Evolutionary conservation across 1,284 basidiomycete genomes (phyloP).

Genomic region (Wolfiporia cocos): DNA sequence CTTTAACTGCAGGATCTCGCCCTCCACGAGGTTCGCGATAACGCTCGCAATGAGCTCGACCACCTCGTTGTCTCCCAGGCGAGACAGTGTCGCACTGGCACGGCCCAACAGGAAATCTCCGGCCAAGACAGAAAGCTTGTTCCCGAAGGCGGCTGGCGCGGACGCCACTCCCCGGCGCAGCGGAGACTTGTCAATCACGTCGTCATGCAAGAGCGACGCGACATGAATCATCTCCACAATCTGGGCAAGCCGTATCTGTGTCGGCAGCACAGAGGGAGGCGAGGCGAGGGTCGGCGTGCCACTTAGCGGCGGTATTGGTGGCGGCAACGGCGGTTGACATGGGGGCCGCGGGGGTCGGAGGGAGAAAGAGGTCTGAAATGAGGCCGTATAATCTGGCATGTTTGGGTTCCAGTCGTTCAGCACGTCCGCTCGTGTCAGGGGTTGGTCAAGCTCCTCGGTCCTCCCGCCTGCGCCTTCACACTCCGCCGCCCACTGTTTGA

Average conservation of each 20-base stretch:
- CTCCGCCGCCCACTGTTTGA: slow-evolving; percentile 41
- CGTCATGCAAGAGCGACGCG: slow-evolving; percentile 93
- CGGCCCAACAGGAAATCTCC: slow-evolving; percentile 96
- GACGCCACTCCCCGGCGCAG: slow-evolving; percentile 80
- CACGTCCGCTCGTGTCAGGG: slow-evolving; percentile 67
- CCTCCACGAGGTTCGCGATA: slow-evolving; percentile 94
- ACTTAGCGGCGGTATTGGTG: slow-evolving; percentile 25
- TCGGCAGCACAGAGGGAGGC: slow-evolving; percentile 55
- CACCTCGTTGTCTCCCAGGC: slow-evolving; percentile 85
- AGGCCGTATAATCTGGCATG: slow-evolving; percentile 65
- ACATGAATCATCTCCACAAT: slow-evolving; percentile 99
- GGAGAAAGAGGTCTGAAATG: slow-evolving; percentile 43
- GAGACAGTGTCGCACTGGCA: slow-evolving; percentile 82
- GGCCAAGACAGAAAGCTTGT: slow-evolving; percentile 91
- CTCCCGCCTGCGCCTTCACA: slow-evolving; percentile 35
- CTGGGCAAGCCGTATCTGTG: slow-evolving; percentile 89
- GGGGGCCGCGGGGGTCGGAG: slow-evolving; percentile 34
- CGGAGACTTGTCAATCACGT: slow-evolving; percentile 85
- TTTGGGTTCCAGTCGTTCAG: slow-evolving; percentile 84
- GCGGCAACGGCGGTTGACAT: slow-evolving; percentile 33
- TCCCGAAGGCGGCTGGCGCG: slow-evolving; percentile 88
- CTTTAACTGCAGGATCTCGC: slow-evolving; percentile 89
- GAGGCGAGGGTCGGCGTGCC: slow-evolving; percentile 27
- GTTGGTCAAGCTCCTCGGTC: slow-evolving; percentile 56
- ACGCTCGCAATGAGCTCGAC: slow-evolving; percentile 92